phyloP scores from a whole-genome alignment of 2,329 filamentous ascomycete genomes.

The Curvularia hawaiiensis region DNA sequence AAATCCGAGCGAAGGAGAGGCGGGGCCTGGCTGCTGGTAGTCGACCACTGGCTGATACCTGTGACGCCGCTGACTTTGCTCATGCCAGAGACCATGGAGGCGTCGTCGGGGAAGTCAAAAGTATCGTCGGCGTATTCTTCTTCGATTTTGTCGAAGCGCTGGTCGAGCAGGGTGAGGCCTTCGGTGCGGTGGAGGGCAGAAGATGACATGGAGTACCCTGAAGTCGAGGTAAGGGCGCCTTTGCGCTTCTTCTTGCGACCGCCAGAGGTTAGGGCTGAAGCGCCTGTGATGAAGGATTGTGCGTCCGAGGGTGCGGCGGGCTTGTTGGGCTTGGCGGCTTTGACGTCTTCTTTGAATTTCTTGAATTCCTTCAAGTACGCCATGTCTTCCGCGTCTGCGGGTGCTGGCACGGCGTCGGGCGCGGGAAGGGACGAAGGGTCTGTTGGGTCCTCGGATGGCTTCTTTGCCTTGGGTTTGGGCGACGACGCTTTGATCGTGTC shows the following conservation, averaged over 20 bases:
- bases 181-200: conserved; percentile 88
- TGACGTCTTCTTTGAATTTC: conserved; percentile 84
- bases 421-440: conserved; percentile 50
- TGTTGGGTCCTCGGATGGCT: conserved; percentile 52
- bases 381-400: conserved; percentile 61
- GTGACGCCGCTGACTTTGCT: conserved; percentile 50
- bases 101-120: conserved; percentile 49
- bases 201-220: conserved; percentile 89
- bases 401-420: conserved; percentile 40
- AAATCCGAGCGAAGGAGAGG: conserved; percentile 75
- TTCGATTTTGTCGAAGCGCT: conserved; percentile 88
- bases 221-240: conserved; percentile 86
- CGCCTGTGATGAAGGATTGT: conserved; percentile 72
- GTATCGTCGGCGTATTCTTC: conserved; percentile 68
- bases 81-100: conserved; percentile 54
- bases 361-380: conserved; percentile 93
- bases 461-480: conserved; percentile 45
- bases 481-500: conserved; percentile 74
- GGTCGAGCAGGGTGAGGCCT: conserved; percentile 82
- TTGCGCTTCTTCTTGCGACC: conserved; percentile 93
- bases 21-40: conserved; percentile 45
- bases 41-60: conserved; percentile 42
- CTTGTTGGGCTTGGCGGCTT: conserved; percentile 52
- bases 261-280: conserved; percentile 70
- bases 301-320: conserved; percentile 63